These are phyloP conservation scores for Syzygium oleosum DNA, from an alignment of 345 rosid species.

Conservation along the genomic window DNA sequence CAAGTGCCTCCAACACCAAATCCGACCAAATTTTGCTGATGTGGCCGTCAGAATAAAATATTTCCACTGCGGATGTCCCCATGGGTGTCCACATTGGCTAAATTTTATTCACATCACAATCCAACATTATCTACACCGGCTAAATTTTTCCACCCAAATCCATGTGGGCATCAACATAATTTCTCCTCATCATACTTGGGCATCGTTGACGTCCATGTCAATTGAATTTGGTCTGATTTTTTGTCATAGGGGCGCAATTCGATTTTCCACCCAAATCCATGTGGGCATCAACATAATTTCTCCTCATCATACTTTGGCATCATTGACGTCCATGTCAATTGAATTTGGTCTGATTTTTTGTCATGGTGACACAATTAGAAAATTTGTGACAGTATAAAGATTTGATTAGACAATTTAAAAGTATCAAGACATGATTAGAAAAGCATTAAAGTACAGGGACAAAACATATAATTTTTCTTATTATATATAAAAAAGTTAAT, in stretches of 20 bases:
- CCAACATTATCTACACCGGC: background rate
- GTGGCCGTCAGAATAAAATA: background rate
- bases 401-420: background rate
- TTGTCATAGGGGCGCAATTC: background rate
- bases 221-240: background rate
- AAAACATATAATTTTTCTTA: background rate
- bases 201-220: background rate
- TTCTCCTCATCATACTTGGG: background rate
- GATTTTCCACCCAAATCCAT: background rate
- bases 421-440: background rate
- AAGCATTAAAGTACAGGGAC: background rate
- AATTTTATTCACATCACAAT: background rate
- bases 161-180: background rate
- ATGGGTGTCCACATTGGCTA: background rate
- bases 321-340: background rate
- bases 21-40: background rate
- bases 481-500: background rate
- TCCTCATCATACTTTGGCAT: background rate
- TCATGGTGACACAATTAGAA: background rate
- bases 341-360: background rate
- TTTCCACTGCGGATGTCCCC: background rate
- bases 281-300: background rate
- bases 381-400: background rate
- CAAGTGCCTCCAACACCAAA: background rate
- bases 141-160: background rate